These are phyloP conservation scores for Truncatella angustata DNA, from an alignment of 2,329 filamentous ascomycete species.

Conservation along the genomic window DNA sequence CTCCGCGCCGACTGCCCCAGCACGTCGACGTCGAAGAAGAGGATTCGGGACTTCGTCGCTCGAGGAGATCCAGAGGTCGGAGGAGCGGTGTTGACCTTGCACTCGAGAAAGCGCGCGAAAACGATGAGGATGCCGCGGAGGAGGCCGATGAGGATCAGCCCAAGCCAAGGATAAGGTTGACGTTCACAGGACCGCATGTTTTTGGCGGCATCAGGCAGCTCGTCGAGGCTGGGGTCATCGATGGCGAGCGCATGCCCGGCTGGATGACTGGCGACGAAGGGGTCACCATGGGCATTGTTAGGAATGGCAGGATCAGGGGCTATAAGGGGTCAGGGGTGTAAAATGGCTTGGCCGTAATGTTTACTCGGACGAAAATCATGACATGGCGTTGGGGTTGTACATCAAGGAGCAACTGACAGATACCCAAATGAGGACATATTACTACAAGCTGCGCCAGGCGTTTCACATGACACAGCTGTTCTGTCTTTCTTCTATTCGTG, in stretches of 20 bases:
- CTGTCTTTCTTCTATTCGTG: too few species aligned
- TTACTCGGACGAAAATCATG: neutral
- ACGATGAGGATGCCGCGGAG: conserved; percentile 23
- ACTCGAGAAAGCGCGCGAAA: conserved; percentile 12
- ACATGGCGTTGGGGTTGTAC: conserved; percentile 3
- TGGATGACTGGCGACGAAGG: conserved; percentile 91
- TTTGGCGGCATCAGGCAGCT: conserved; percentile 78
- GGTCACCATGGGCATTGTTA: conserved; percentile 70
- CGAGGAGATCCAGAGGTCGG: conserved; percentile 21
- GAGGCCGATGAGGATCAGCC: conserved; percentile 34
- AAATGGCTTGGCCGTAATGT: neutral
- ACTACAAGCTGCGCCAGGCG: neutral
- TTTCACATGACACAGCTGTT: neutral
- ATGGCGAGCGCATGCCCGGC: conserved; percentile 77
- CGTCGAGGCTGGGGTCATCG: conserved; percentile 72
- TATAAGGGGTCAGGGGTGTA: conserved; percentile 53
- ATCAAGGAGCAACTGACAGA: neutral
- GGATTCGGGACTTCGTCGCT: neutral
- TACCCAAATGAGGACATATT: neutral
- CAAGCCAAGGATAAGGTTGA: conserved; percentile 61
- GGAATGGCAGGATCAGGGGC: conserved; percentile 61
- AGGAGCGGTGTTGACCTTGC: conserved; percentile 21
- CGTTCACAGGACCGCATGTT: conserved; percentile 73
- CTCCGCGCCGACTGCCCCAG: neutral
- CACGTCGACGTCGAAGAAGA: conserved; percentile 13